Evolutionary conservation across 1,284 basidiomycete species (phyloP).

Genomic region (Testicularia cyperi): DNA sequence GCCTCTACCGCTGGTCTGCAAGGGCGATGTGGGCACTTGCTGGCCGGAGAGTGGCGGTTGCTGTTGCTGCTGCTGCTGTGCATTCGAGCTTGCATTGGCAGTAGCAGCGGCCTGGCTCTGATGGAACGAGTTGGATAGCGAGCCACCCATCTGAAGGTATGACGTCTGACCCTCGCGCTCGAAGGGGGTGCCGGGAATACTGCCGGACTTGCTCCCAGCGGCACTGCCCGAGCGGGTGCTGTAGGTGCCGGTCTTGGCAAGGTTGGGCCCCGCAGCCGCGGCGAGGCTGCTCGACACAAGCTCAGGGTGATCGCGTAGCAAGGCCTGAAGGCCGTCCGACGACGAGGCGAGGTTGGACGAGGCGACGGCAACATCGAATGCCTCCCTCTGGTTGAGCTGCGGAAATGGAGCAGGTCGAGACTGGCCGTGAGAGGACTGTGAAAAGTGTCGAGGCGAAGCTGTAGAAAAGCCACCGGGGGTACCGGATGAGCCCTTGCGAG

Average conservation of each 20-base stretch:
- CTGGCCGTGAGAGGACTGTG: slow-evolving; percentile 23
- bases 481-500: slow-evolving; percentile 13
- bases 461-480: slow-evolving; percentile 21
- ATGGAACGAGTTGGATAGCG: slow-evolving; percentile 33
- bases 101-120: slow-evolving; percentile 4
- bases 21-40: neutral
- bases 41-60: neutral
- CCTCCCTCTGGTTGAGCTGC: slow-evolving; percentile 37
- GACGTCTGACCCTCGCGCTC: slow-evolving; percentile 7
- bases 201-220: slow-evolving; percentile 28
- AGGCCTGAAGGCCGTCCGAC: slow-evolving; percentile 54
- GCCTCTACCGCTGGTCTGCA: slow-evolving; percentile 16
- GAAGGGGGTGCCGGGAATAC: slow-evolving; percentile 31
- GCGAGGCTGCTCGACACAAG: slow-evolving; percentile 52
- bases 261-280: slow-evolving; percentile 47
- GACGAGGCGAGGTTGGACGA: slow-evolving; percentile 45
- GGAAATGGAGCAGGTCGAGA: slow-evolving; percentile 45
- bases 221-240: slow-evolving; percentile 28
- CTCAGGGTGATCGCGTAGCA: slow-evolving; percentile 57
- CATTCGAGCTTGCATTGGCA: neutral
- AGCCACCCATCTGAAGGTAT: slow-evolving; percentile 19
- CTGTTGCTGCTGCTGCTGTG: slow-evolving; percentile 13
- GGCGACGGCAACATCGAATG: slow-evolving; percentile 47
- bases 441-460: slow-evolving; percentile 34
- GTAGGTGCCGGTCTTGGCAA: slow-evolving; percentile 26